Conservation (phyloP, 139 green algal species). For the Chlamydomonas sphaeroides region DNA sequence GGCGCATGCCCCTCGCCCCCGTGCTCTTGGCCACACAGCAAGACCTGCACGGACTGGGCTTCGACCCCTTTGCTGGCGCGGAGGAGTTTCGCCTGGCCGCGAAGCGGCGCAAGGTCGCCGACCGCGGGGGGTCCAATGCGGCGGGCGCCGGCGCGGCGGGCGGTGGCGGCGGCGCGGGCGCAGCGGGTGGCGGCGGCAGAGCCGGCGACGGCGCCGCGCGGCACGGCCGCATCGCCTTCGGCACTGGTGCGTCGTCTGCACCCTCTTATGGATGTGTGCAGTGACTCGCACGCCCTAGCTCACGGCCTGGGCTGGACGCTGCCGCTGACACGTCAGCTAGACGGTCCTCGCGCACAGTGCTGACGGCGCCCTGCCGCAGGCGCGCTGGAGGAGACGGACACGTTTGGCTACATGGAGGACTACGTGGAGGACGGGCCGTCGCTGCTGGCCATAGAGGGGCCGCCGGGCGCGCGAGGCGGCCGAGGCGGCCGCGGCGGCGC, state of each 20-base stretch:
- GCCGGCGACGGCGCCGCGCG: slow-evolving; percentile 2
- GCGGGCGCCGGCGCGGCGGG: neutral
- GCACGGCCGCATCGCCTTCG: slow-evolving; percentile 83
- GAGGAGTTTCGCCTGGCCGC: slow-evolving; percentile 81
- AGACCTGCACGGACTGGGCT: slow-evolving; percentile 89
- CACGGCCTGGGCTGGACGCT: too few species aligned
- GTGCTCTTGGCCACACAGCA: slow-evolving; percentile 26
- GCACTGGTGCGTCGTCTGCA: slow-evolving; percentile 79
- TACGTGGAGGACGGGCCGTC: slow-evolving; percentile 68
- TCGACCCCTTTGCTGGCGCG: slow-evolving; percentile 89
- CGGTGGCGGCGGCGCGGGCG: neutral
- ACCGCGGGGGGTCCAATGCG: neutral
- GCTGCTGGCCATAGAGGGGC: neutral
- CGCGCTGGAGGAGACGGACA: slow-evolving; percentile 34
- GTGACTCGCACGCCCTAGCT: too few species aligned
- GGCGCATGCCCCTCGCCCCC: neutral
- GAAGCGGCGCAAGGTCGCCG: slow-evolving; percentile 27
- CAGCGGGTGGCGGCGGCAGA: neutral
- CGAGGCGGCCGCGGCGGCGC: neutral
- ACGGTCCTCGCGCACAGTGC: neutral
- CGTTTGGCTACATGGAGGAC: slow-evolving; percentile 71
- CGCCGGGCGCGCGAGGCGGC: neutral
- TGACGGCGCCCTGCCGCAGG: too few species aligned
- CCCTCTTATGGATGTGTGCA: too few species aligned
- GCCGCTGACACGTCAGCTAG: neutral